Evolutionary conservation across 164 flowering plant genomes (phyloP).

Genomic region (Litsea cubeba): DNA sequence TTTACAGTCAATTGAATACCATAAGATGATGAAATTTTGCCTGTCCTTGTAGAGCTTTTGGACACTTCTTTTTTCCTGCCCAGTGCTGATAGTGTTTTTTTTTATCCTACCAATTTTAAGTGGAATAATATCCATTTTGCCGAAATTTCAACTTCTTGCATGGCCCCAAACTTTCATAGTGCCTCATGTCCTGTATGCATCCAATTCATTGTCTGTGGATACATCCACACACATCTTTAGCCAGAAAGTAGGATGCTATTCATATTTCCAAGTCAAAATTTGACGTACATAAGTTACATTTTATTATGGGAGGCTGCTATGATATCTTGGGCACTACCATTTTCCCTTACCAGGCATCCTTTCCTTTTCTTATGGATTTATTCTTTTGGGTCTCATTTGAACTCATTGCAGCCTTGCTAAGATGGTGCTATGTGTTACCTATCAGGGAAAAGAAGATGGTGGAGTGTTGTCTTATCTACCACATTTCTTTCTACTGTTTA

Average conservation of each 20-base stretch:
- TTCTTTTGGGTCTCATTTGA: not conserved
- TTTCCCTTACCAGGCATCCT: not conserved
- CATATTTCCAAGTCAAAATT: too few relatives aligned
- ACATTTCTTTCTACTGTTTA: not conserved
- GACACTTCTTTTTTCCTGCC: not conserved
- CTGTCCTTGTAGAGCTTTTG: not conserved
- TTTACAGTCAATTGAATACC: not conserved
- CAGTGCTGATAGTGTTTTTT: too few relatives aligned
- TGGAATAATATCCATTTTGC: not conserved
- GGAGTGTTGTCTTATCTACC: not conserved
- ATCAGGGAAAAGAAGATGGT: not conserved
- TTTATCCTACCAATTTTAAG: too few relatives aligned
- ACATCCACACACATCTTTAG: not conserved
- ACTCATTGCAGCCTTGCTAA: not conserved
- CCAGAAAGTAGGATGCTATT: not conserved
- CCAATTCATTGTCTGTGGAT: not conserved
- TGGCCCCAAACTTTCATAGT: not conserved
- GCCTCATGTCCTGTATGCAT: not conserved
- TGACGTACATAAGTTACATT: not conserved
- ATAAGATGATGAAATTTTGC: not conserved
- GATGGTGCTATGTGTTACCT: not conserved
- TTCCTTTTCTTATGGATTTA: not conserved
- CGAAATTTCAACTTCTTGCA: not conserved
- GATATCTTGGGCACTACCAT: conserved; percentile 1
- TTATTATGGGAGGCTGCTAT: not conserved